These are phyloP conservation scores for Fusarium albidum DNA, from an alignment of 2,329 filamentous ascomycete species.

Conservation along the genomic window DNA sequence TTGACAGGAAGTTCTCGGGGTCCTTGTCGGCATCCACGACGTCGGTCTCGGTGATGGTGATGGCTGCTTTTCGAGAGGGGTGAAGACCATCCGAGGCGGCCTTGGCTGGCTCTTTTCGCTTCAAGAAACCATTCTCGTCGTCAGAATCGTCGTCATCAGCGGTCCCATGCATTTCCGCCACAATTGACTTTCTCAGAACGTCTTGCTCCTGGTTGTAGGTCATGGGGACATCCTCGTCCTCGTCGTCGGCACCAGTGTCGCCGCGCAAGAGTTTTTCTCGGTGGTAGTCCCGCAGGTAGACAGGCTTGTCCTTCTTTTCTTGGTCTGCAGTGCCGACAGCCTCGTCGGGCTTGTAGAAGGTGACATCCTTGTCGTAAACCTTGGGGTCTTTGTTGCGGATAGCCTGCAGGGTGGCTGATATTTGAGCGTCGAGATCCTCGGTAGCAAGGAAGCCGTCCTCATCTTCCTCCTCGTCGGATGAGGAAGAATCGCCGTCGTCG, in stretches of 20 bases:
- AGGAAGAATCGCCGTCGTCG: slow-evolving; percentile 67
- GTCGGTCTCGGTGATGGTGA: slow-evolving; percentile 66
- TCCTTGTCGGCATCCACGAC: slow-evolving; percentile 83
- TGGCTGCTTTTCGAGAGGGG: slow-evolving; percentile 58
- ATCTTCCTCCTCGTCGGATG: slow-evolving; percentile 84
- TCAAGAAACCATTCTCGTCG: slow-evolving; percentile 70
- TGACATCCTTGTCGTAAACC: slow-evolving; percentile 82
- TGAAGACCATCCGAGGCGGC: slow-evolving; percentile 58
- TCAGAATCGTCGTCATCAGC: slow-evolving; percentile 60
- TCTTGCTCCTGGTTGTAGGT: slow-evolving; percentile 93
- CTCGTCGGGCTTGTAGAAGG: slow-evolving; percentile 77
- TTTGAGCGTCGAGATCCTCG: slow-evolving; percentile 84
- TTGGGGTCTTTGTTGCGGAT: slow-evolving; percentile 91
- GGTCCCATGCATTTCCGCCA: slow-evolving; percentile 80
- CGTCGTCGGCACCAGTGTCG: slow-evolving; percentile 65
- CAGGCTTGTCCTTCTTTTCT: slow-evolving; percentile 79
- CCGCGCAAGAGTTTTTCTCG: slow-evolving; percentile 86
- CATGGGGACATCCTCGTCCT: slow-evolving; percentile 64
- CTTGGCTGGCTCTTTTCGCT: slow-evolving; percentile 69
- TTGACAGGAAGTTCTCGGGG: slow-evolving; percentile 91
- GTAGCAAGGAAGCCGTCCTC: slow-evolving; percentile 89
- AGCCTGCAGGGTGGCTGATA: slow-evolving; percentile 85
- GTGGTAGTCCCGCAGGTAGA: slow-evolving; percentile 91
- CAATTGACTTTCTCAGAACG: slow-evolving; percentile 77
- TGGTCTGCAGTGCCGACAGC: slow-evolving; percentile 44